Base-by-base conservation (phyloP, 2,329 filamentous ascomycete species). In the Diaporthe destruens region DNA sequence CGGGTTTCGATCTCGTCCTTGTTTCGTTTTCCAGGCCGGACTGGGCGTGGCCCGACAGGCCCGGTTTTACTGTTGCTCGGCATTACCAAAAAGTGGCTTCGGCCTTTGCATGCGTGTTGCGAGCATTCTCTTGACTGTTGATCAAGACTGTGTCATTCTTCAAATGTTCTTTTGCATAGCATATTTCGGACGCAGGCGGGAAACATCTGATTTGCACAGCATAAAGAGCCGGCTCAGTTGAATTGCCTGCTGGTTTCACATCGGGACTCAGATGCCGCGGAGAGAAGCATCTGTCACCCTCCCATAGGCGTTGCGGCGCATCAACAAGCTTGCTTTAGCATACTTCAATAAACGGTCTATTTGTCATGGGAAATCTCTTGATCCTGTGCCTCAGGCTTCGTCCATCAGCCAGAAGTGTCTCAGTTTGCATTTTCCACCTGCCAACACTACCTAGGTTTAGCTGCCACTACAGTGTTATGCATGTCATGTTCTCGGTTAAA, bases 301-400 rank as follows among this genome's bases (percentile, higher is more conserved):
- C 23, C 49, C 23, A 16, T 18, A 39, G 61, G 61, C 61, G 61
- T 66, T 39, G 32, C 11, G 61, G 61, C 20, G 44, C 14, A 25
- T 25, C 12, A 3, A 53, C 14, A 18, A 5, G 20, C 47, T 65
- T 25, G 9, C 6, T 39, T 36, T 23, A 7, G 23, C 7, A 23
- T 8, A 29, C 9, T 7, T 14, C 49, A 34, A 18, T 11, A 34
- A n/a, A 9, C 6, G 3, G 12, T 25, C 47, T 51, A 23, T 14
- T 2, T 36, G 7, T 9, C n/a, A 20, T 9, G 32, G 16, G 3
- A 16, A 11, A 7, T 36, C 16, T 34, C 29, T n/a, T 18, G n/a
- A 16, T 16, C 29, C 5, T 5, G 29, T 51, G 20, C 36, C 29
- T 9, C 16, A 0, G 23, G 7, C 2, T 20, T 23, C 23, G 11